phyloP scores from a whole-genome alignment of 2,329 filamentous ascomycete species.

The Arthroderma sp. region DNA sequence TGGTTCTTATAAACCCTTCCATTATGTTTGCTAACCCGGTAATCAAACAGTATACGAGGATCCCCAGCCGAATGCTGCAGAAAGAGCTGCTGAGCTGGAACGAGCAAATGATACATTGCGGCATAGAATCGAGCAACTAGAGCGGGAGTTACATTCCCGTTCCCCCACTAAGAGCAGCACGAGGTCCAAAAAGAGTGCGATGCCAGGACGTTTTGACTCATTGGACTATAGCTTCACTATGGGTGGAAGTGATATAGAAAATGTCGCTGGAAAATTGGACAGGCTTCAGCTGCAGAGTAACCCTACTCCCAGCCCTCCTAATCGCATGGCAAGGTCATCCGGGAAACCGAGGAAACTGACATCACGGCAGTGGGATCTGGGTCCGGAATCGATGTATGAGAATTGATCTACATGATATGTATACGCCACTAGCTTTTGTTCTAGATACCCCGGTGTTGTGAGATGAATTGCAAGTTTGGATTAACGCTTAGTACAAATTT shows the following conservation, averaged over 20 bases:
- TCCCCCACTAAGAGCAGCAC: conserved; percentile 46
- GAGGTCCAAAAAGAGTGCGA: conserved; percentile 20
- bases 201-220: conserved; percentile 11
- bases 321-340: neutral
- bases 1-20: neutral
- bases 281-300: conserved; percentile 25
- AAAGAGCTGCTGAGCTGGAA: conserved; percentile 52
- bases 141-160: conserved; percentile 50
- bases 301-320: neutral
- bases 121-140: conserved; percentile 50
- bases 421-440: too few species aligned
- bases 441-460: too few species aligned
- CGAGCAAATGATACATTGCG: conserved; percentile 58
- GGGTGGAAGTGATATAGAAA: conserved; percentile 29
- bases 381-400: conserved; percentile 18
- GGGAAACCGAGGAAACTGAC: conserved; percentile 33
- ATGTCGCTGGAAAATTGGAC: conserved; percentile 26
- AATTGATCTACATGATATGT: too few species aligned
- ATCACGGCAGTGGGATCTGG: conserved; percentile 35
- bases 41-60: conserved; percentile 32
- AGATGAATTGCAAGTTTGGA: too few species aligned
- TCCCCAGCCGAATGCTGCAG: conserved; percentile 38
- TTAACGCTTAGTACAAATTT: too few species aligned
- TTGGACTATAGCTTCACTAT: conserved; percentile 16
- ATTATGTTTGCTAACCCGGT: neutral